Base-by-base conservation (phyloP, 116 monocot species). In the Iris pallida region DNA sequence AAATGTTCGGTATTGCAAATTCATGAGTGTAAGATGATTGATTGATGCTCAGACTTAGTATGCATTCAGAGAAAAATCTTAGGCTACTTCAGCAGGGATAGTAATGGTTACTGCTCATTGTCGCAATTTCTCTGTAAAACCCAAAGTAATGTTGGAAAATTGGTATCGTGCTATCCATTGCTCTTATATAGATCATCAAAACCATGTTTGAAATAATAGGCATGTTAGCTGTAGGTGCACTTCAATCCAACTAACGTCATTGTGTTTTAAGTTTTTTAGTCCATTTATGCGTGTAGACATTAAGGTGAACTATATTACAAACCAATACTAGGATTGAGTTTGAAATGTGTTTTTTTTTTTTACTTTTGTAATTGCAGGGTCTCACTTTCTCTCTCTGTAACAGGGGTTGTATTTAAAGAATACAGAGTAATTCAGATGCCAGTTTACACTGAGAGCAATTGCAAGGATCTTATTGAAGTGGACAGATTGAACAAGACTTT, bases 381-480 rank as follows among this genome's bases (percentile, higher is more conserved):
- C 14, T 46, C 59, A 6, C 18, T 9, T 52, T 55, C 40, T 67
- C 15, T 54, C 52, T 49, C n/a, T 41, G 30, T 20, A 68, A 60
- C 66, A 96, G 96, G 92, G 89, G 15, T 97, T 97, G 73, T 74
- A n/a, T n/a, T n/a, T n/a, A n/a, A n/a, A n/a, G n/a, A n/a, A n/a
- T 97, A 67, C 91, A 92, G 71, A 87, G 81, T 57, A 97, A 97
- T 65, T 80, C 83, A 16, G 73, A 73, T 70, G 68, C 67, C 10
- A 92, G 53, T 97, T 97, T 69, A 92, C 89, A 6, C 92, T 92
- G 49, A 84, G 96, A 78, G 92, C 96, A 73, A 82, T 92, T 70
- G 81, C 96, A 55, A 86, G 96, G 68, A 97, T 97, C 68, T n/a
- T n/a, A n/a, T n/a, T n/a, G n/a, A n/a, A n/a, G n/a, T n/a, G n/a